Evolutionary conservation across 495 filamentous ascomycete species (phyloP), one percentile per base, ranked within the genome.

Genomic region (Neurospora hispaniola): DNA sequence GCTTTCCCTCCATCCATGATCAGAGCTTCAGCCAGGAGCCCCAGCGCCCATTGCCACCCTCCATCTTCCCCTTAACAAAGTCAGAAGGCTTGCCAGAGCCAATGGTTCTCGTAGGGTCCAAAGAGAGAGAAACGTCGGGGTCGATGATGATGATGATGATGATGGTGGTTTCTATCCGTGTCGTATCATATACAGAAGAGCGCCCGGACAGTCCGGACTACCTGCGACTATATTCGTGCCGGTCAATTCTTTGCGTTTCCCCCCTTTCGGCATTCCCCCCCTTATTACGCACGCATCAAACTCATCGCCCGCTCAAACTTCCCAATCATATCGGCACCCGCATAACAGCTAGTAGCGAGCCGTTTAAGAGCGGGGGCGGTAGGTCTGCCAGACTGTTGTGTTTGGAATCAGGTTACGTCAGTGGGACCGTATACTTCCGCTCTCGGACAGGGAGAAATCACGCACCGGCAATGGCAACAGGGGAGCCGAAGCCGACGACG

Each of bases 391-490:
- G 80, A 91, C 93, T 96, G 79, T 70, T 80, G 73, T 69, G 73
- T 41, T 43, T 59, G 39, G 12, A 73, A 23, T 44, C 69, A 38
- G 48, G 54, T 70, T 66, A 66, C 54, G 54, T 66, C 27, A 20
- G 41, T 48, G 38, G 70, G 43, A 31, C 68, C n/a, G 41, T 14
- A 39, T 39, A 42, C 54, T 66, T 38, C 35, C 27, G 12, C 48
- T 38, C 27, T 72, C 10, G 54, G 18, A 66, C 69, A 11, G 31
- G 46, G 71, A 70, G 73, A 71, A 74, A 77, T 75, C 79, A 84
- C 93, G 83, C 88, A 96, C 93, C 85, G 76, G 90, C 89, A 86
- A 98, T 89, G 80, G 83, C 89, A 85, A 97, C 94, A 72, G 94
- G 94, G 75, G 87, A 74, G 79, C 88, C 85, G 85, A 97, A 98